Evolutionary conservation across 129 eudicot species (phyloP).

Genomic region (Saussurea involucrata): DNA sequence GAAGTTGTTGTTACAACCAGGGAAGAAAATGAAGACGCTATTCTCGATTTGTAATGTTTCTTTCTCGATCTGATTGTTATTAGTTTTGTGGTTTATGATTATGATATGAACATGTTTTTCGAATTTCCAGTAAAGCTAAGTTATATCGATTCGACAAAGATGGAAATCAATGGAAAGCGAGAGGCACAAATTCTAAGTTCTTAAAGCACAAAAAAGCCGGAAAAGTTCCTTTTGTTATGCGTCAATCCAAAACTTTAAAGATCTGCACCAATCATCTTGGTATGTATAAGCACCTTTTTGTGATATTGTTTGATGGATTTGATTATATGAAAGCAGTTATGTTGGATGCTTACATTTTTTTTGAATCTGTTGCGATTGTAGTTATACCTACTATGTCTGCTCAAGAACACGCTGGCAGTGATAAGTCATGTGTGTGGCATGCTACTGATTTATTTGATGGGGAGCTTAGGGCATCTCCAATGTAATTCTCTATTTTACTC

Average conservation of each 20-base stretch:
- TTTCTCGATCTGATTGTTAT: constrained; percentile 2
- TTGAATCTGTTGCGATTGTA: constrained; percentile 13
- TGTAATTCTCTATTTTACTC: too few relatives aligned
- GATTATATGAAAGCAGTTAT: background rate
- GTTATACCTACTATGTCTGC: constrained; percentile 58
- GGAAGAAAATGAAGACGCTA: constrained; percentile 70
- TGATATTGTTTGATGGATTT: background rate
- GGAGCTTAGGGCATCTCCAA: too few relatives aligned
- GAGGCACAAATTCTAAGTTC: constrained; percentile 73
- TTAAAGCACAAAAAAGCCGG: constrained; percentile 59
- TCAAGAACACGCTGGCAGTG: constrained; percentile 80
- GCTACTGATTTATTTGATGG: constrained; percentile 80
- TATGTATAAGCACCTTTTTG: background rate
- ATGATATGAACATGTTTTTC: background rate
- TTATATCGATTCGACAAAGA: constrained; percentile 73
- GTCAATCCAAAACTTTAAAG: constrained; percentile 76
- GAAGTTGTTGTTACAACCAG: constrained; percentile 81
- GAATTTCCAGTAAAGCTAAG: constrained; percentile 45
- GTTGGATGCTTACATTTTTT: background rate
- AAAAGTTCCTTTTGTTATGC: constrained; percentile 75
- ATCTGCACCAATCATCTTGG: constrained; percentile 80
- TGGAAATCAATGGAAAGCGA: constrained; percentile 84
- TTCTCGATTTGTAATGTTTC: constrained; percentile 59
- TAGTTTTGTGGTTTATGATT: background rate
- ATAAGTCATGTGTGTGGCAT: constrained; percentile 85